Conservation (phyloP, 1,284 basidiomycete species). For the Ganoderma boninense region DNA sequence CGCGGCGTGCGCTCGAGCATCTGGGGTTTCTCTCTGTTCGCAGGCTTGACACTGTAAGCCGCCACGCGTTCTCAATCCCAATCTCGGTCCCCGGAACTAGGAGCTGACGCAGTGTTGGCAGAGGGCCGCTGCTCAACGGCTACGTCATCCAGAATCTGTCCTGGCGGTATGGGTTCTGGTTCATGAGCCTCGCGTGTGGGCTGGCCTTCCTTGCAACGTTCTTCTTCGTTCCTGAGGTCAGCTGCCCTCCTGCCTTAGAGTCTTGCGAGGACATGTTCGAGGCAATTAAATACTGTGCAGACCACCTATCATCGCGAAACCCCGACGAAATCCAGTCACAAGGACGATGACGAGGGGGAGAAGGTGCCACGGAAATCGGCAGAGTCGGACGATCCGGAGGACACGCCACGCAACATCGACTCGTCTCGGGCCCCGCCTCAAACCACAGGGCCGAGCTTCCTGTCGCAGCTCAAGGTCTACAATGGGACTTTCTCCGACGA, state of each 20-base stretch:
- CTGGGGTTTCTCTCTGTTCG: slow-evolving; percentile 52
- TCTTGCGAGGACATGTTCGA: too few species aligned
- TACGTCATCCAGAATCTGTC: slow-evolving; percentile 51
- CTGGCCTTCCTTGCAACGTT: slow-evolving; percentile 46
- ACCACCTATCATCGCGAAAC: too few species aligned
- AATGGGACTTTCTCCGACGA: background rate
- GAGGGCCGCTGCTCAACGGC: slow-evolving; percentile 49
- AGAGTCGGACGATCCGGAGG: too few species aligned
- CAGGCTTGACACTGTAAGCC: slow-evolving; percentile 50
- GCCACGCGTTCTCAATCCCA: background rate
- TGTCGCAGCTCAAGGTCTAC: background rate
- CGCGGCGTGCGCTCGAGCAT: slow-evolving; percentile 51
- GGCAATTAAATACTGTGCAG: too few species aligned
- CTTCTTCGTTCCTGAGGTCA: slow-evolving; percentile 53
- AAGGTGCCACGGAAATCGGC: too few species aligned
- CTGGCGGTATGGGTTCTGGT: slow-evolving; percentile 53
- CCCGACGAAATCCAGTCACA: too few species aligned
- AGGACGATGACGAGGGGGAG: too few species aligned
- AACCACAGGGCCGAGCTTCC: background rate
- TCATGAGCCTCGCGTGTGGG: slow-evolving; percentile 50
- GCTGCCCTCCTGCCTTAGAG: too few species aligned
- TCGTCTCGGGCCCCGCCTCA: background rate
- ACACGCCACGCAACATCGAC: too few species aligned
- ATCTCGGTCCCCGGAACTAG: background rate
- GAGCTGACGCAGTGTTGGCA: background rate